These are phyloP conservation scores for Paraconiothyrium sp. DNA, from an alignment of 2,329 filamentous ascomycete genomes.

Conservation along the genomic window DNA sequence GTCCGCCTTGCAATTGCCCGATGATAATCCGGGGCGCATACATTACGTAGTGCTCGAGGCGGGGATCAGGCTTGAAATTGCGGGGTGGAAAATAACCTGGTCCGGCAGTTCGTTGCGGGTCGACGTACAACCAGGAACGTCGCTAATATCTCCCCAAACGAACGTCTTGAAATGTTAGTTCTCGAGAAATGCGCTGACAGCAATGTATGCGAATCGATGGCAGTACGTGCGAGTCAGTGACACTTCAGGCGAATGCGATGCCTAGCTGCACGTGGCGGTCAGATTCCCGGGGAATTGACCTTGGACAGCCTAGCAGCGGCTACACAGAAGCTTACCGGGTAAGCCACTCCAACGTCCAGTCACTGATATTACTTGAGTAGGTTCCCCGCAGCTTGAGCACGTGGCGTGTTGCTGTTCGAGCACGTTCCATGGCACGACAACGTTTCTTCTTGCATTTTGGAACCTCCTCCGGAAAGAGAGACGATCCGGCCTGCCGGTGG, in stretches of 20 bases:
- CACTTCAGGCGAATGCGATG: neutral
- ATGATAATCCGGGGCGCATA: constrained; percentile 4
- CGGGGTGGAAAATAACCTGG: neutral
- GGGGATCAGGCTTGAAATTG: constrained; percentile 3
- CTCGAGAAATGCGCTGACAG: neutral
- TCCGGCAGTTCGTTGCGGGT: neutral
- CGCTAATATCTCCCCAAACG: neutral
- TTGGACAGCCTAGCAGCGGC: neutral
- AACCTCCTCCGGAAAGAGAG: too few relatives aligned
- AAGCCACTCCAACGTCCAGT: neutral
- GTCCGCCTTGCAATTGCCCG: neutral
- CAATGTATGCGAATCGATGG: neutral
- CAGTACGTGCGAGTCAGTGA: neutral
- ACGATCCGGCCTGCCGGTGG: neutral
- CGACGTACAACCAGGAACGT: neutral
- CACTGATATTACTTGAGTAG: neutral
- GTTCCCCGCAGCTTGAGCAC: neutral
- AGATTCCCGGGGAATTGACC: neutral
- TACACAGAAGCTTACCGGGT: neutral
- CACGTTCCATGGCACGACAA: too few relatives aligned
- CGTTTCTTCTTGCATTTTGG: too few relatives aligned
- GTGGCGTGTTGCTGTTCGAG: neutral
- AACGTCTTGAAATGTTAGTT: neutral
- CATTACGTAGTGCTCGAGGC: constrained; percentile 10
- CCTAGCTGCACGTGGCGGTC: neutral